Evolutionary conservation across 768 basidiomycete species (phyloP).

Genomic region (Calvatia gigantea): DNA sequence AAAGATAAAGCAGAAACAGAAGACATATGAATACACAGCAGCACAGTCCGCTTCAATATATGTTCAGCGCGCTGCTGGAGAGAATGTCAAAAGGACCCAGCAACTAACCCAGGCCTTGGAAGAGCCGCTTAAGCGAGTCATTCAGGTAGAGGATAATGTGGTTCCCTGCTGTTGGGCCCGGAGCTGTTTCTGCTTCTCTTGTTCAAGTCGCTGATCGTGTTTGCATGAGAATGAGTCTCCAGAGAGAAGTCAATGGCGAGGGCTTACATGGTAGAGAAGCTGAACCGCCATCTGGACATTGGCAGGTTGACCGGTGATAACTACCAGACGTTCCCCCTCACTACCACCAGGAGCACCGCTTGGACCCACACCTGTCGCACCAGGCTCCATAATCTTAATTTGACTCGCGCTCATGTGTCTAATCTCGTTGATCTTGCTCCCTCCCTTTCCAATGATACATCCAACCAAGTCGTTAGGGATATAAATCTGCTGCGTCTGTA

Average conservation of each 20-base stretch:
- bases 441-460: conserved; percentile 97
- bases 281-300: conserved; percentile 98
- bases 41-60: not conserved
- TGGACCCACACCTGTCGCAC: conserved; percentile 65
- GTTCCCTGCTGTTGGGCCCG: conserved; percentile 30
- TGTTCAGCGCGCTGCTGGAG: not conserved
- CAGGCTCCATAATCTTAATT: conserved; percentile 99
- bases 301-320: conserved; percentile 91
- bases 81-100: not conserved
- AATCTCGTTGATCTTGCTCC: conserved; percentile 98
- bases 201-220: conserved; percentile 65
- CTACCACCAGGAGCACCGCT: conserved; percentile 70
- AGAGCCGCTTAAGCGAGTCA: too few relatives aligned
- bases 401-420: conserved; percentile 92
- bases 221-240: not conserved
- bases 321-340: conserved; percentile 89
- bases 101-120: too few relatives aligned
- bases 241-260: conserved; percentile 10
- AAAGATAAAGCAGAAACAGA: not conserved
- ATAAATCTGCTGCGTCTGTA: conserved; percentile 97
- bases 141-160: conserved; percentile 5
- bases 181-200: conserved; percentile 85
- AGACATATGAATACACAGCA: conserved; percentile 11
- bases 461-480: conserved; percentile 98
- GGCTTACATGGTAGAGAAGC: conserved; percentile 80